Evolutionary conservation across 2,329 filamentous ascomycete genomes (phyloP).

Genomic region (Xylariomycetidae sp.): DNA sequence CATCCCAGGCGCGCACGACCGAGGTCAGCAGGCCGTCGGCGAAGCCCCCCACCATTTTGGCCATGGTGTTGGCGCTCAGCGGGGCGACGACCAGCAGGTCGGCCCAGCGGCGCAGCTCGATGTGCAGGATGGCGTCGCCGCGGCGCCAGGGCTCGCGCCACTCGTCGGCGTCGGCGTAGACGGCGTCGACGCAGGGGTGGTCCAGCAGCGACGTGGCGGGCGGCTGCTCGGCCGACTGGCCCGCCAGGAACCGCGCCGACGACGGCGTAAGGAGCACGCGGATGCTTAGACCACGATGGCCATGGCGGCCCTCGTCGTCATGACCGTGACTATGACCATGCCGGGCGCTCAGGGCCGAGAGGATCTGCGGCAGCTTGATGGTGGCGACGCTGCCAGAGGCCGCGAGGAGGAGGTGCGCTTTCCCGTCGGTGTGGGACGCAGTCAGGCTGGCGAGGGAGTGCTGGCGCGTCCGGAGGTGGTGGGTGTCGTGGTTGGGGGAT

Average conservation of each 20-base stretch:
- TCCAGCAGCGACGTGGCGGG: constrained; percentile 51
- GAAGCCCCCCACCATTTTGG: constrained; percentile 75
- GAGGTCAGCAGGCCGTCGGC: constrained; percentile 71
- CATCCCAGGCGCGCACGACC: constrained; percentile 86
- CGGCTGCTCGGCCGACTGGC: constrained; percentile 75
- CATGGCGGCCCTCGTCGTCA: too few relatives aligned
- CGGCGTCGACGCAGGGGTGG: constrained; percentile 69
- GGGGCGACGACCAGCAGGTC: constrained; percentile 77
- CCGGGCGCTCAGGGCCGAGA: constrained; percentile 49
- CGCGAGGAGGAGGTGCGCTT: constrained; percentile 60
- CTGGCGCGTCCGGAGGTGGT: constrained; percentile 18
- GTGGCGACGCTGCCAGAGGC: constrained; percentile 76
- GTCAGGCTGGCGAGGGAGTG: constrained; percentile 24
- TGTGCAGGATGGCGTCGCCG: constrained; percentile 79
- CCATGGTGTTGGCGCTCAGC: constrained; percentile 77
- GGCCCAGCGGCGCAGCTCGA: constrained; percentile 76
- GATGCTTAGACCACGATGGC: constrained; percentile 59
- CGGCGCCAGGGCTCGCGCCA: constrained; percentile 76
- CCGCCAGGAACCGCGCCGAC: constrained; percentile 70
- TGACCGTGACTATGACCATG: too few relatives aligned
- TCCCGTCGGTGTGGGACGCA: constrained; percentile 39
- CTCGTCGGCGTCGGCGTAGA: constrained; percentile 83
- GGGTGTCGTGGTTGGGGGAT: constrained; percentile 19
- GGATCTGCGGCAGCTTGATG: constrained; percentile 73
- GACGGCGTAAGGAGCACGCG: constrained; percentile 76